A percentile compares a stretch with the other conserved stretches of the same genome.
phyloP scores from a whole-genome alignment of 2,329 filamentous ascomycete genomes.

The Bimuria novae-zelandiae region DNA sequence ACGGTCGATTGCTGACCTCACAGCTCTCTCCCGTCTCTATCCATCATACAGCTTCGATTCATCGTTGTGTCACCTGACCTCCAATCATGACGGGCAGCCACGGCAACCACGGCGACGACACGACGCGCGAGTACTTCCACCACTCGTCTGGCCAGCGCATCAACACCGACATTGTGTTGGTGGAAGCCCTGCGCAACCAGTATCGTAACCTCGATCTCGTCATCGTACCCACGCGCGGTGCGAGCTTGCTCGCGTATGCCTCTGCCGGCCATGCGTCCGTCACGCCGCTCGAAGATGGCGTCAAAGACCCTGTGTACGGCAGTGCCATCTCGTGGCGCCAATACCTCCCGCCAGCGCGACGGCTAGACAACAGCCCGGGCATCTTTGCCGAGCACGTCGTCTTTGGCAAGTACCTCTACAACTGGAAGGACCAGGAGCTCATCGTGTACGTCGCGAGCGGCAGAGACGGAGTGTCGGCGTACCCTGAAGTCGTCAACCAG shows the following conservation, averaged over 20 bases:
- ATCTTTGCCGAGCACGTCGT: slow-evolving; percentile 44
- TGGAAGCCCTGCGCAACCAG: slow-evolving; percentile 51
- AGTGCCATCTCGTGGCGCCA: slow-evolving; percentile 40
- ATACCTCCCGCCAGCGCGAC: slow-evolving; percentile 46
- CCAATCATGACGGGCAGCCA: slow-evolving; percentile 35
- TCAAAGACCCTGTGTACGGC: slow-evolving; percentile 43
- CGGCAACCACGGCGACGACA: slow-evolving; percentile 40
- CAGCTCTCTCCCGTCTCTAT: too few species aligned
- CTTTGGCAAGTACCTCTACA: slow-evolving; percentile 53
- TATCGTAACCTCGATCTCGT: slow-evolving; percentile 53
- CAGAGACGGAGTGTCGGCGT: slow-evolving; percentile 43
- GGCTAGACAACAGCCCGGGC: slow-evolving; percentile 45
- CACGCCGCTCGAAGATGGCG: slow-evolving; percentile 48
- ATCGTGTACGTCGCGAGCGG: slow-evolving; percentile 50
- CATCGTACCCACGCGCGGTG: slow-evolving; percentile 39
- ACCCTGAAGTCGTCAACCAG: slow-evolving; percentile 44
- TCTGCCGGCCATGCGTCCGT: slow-evolving; percentile 48
- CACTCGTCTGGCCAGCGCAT: slow-evolving; percentile 50
- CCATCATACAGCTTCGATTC: too few species aligned
- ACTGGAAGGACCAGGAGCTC: slow-evolving; percentile 51
- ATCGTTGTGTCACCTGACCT: too few species aligned
- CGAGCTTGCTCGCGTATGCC: slow-evolving; percentile 51
- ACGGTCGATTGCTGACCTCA: too few species aligned
- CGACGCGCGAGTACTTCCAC: slow-evolving; percentile 48
- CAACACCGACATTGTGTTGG: slow-evolving; percentile 51